Evolutionary conservation across 2,329 filamentous ascomycete species (phyloP).

Genomic region (Pezicula radicicola): DNA sequence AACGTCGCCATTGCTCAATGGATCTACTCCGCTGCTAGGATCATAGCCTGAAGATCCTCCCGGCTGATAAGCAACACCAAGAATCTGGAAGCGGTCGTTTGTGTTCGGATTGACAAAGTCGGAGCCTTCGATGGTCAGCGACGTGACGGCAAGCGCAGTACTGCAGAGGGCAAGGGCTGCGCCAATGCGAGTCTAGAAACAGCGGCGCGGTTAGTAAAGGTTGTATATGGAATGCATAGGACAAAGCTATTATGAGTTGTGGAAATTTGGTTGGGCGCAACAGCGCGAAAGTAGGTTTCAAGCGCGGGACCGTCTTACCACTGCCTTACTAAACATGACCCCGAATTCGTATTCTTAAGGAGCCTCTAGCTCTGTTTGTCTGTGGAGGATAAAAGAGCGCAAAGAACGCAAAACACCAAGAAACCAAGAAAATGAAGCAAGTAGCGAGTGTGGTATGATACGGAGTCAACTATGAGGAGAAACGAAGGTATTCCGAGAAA

Average conservation of each 20-base stretch:
- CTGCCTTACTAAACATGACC: background rate
- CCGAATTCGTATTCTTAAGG: no score
- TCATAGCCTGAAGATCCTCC: constrained; percentile 63
- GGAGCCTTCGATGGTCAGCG: constrained; percentile 53
- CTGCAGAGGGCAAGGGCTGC: constrained; percentile 23
- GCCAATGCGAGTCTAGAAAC: background rate
- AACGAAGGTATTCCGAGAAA: no score
- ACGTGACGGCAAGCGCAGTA: constrained; percentile 51
- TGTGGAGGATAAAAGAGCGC: background rate
- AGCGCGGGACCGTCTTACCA: background rate
- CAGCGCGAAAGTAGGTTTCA: background rate
- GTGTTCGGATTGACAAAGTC: constrained; percentile 58
- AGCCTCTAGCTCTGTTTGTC: constrained; percentile 5
- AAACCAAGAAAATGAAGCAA: no score
- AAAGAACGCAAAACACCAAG: no score
- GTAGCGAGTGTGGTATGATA: no score
- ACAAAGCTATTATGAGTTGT: background rate
- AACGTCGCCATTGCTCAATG: constrained; percentile 53
- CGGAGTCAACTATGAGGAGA: no score
- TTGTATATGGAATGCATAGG: background rate
- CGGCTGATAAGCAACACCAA: constrained; percentile 68
- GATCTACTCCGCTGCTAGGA: constrained; percentile 50
- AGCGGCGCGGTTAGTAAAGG: background rate
- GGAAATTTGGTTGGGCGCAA: background rate
- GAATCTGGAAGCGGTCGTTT: constrained; percentile 61